These are phyloP conservation scores for Pythium dissotocum DNA, from an alignment of 352 stramenopile genomes.

Conservation along the genomic window DNA sequence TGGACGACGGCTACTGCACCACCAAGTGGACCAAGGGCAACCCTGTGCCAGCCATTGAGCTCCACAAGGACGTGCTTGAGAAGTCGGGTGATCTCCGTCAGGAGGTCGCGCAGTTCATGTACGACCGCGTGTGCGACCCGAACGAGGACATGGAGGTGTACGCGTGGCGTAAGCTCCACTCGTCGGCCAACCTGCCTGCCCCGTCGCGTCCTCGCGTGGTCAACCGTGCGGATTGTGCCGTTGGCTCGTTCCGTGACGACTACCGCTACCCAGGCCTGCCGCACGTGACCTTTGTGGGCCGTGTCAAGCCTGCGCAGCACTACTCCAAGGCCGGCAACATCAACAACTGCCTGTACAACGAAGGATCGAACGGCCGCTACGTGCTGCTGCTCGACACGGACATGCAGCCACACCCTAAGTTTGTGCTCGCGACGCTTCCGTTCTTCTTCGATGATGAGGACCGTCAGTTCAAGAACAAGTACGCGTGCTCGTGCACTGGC, in stretches of 20 bases:
- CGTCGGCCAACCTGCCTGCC: constrained; percentile 77
- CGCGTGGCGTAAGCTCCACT: constrained; percentile 82
- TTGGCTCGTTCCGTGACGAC: constrained; percentile 82
- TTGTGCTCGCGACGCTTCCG: constrained; percentile 67
- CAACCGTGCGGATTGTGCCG: constrained; percentile 69
- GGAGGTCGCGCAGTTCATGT: constrained; percentile 86
- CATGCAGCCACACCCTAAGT: constrained; percentile 83
- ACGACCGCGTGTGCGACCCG: constrained; percentile 78
- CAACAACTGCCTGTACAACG: constrained; percentile 88
- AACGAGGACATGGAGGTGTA: constrained; percentile 87
- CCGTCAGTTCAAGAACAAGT: constrained; percentile 63
- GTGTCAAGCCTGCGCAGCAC: constrained; percentile 77
- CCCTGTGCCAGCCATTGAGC: constrained; percentile 35
- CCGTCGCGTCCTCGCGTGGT: constrained; percentile 62
- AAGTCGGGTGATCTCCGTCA: constrained; percentile 76
- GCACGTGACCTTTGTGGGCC: constrained; percentile 75
- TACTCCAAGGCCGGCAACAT: constrained; percentile 90
- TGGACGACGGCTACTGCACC: constrained; percentile 55
- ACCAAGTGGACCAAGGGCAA: constrained; percentile 48
- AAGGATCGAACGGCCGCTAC: constrained; percentile 79
- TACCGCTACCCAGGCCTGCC: constrained; percentile 79
- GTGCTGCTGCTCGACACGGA: constrained; percentile 84
- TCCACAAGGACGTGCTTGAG: constrained; percentile 63
- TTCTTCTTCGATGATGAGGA: constrained; percentile 86
- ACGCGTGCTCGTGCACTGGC: constrained; percentile 41